A percentile compares a stretch with the other conserved stretches of the same genome.
Conservation (phyloP, 805 yeast species). For the Cyberlindnera americana region DNA sequence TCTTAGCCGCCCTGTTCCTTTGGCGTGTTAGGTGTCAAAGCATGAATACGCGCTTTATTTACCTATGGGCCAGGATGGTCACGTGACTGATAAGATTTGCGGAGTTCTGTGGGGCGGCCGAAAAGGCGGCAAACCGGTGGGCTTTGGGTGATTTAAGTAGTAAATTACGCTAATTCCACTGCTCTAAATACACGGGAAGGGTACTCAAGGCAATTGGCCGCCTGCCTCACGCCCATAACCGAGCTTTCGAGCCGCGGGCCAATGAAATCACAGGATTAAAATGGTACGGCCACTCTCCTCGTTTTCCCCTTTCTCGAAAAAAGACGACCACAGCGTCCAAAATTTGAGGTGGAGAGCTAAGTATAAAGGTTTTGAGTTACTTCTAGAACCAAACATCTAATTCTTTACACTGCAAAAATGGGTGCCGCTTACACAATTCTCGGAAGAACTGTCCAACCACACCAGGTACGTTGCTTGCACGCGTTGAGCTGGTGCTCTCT, state of each 20-base stretch:
- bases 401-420: too few species aligned
- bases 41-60: too few species aligned
- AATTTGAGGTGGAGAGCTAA: neutral
- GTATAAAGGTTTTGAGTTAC: neutral
- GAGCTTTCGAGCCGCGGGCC: conserved; percentile 2
- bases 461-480: conserved; percentile 55
- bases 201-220: neutral
- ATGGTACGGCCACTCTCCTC: conserved; percentile 6
- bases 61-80: too few species aligned
- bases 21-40: too few species aligned
- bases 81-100: too few species aligned
- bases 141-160: too few species aligned
- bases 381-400: too few species aligned
- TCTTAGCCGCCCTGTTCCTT: neutral
- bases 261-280: conserved; percentile 7
- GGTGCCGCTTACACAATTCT: conserved; percentile 81
- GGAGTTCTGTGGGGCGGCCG: too few species aligned
- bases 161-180: too few species aligned
- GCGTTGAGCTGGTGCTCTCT: neutral
- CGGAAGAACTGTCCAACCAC: conserved; percentile 82
- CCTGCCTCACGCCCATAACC: neutral
- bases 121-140: too few species aligned
- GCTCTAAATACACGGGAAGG: too few species aligned
- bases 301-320: too few species aligned
- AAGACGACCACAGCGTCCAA: conserved; percentile 2